A percentile compares a stretch with the other conserved stretches of the same genome.
Evolutionary conservation across 345 rosid species (phyloP).

Genomic region (Psidium guajava): DNA sequence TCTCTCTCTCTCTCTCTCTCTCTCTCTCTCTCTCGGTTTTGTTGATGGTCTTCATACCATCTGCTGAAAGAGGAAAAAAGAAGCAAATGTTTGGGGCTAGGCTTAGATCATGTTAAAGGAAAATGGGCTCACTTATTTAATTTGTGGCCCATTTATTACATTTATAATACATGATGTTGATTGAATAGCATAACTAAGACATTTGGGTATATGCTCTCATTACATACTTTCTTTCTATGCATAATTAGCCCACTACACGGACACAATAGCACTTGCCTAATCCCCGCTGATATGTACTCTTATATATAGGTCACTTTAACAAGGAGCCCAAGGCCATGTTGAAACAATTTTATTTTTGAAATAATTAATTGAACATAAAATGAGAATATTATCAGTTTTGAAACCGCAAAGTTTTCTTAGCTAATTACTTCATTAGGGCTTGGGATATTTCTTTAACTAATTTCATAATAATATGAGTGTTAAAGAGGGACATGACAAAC

Average conservation of each 20-base stretch:
- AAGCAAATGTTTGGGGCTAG: too few relatives aligned
- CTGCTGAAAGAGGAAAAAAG: too few relatives aligned
- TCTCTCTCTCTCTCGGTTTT: too few relatives aligned
- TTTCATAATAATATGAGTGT: too few relatives aligned
- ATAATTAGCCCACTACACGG: neutral
- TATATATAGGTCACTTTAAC: neutral
- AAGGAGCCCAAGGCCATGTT: neutral
- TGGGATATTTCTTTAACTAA: too few relatives aligned
- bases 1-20: too few relatives aligned
- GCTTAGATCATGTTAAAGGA: too few relatives aligned
- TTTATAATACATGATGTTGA: neutral
- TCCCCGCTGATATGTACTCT: rapidly evolving
- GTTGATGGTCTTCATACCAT: too few relatives aligned
- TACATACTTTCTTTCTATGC: neutral
- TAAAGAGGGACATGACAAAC: neutral
- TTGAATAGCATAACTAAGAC: too few relatives aligned
- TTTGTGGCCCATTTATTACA: too few relatives aligned
- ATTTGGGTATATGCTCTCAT: neutral
- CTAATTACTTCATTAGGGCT: too few relatives aligned
- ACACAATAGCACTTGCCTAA: neutral
- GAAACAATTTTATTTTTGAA: neutral
- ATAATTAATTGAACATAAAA: neutral
- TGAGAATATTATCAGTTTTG: neutral
- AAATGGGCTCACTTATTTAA: too few relatives aligned
- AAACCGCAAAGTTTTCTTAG: neutral